These are phyloP conservation scores for Biancaea sappan DNA, from an alignment of 306 rosid species.

Conservation along the genomic window DNA sequence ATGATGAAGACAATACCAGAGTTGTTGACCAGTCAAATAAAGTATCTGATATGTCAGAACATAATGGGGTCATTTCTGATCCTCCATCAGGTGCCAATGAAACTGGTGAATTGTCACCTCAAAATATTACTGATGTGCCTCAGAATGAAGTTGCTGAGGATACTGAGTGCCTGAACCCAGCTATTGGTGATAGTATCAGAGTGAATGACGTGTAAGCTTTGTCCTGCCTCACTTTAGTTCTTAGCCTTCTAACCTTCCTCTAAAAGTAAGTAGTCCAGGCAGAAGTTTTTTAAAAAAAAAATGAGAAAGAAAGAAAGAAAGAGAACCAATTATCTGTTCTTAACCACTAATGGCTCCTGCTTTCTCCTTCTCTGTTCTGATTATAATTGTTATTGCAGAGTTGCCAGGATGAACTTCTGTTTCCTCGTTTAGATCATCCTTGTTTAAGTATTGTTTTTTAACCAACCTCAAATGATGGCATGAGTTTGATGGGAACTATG, in stretches of 20 bases:
- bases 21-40: constrained; percentile 38
- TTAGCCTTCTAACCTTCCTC: constrained; percentile 19
- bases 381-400: constrained; percentile 11
- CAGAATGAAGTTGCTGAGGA: constrained; percentile 41
- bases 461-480: not conserved
- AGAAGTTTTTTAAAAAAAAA: not conserved
- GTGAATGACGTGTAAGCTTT: constrained; percentile 65
- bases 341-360: not conserved
- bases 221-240: constrained; percentile 6
- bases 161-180: constrained; percentile 43
- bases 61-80: constrained; percentile 37
- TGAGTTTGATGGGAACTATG: constrained; percentile 26
- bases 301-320: not conserved
- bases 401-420: constrained; percentile 19
- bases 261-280: not conserved
- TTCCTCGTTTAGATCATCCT: constrained; percentile 19
- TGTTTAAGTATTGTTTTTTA: constrained; percentile 21
- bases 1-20: constrained; percentile 35
- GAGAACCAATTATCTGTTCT: not conserved
- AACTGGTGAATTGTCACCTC: constrained; percentile 45
- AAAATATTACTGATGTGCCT: constrained; percentile 29
- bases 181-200: constrained; percentile 44
- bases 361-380: not conserved
- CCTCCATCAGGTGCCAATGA: constrained; percentile 37
- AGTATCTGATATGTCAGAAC: constrained; percentile 44